phyloP scores from a whole-genome alignment of 352 stramenopile genomes.

The Phytophthora colocasiae region DNA sequence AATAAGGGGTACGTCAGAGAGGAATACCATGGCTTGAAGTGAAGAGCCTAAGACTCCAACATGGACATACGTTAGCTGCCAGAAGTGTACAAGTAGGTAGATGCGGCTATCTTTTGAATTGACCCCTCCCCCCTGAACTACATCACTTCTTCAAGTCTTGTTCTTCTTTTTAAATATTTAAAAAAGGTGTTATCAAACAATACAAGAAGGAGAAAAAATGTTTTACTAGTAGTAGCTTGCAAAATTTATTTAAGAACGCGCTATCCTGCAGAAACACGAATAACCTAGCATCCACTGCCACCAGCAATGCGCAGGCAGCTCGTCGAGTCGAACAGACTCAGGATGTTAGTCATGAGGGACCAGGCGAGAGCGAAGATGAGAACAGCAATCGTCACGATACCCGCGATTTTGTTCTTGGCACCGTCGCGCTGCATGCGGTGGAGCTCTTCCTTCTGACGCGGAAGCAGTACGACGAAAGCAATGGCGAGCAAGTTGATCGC shows the following conservation, averaged over 20 bases:
- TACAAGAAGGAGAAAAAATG: neutral
- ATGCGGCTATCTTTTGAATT: slow-evolving; percentile 21
- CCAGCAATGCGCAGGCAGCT: slow-evolving; percentile 61
- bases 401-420: slow-evolving; percentile 42
- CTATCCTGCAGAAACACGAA: neutral
- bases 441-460: slow-evolving; percentile 61
- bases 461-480: slow-evolving; percentile 55
- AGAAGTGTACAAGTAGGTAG: neutral
- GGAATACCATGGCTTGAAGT: slow-evolving; percentile 23
- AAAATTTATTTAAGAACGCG: slow-evolving; percentile 21
- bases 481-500: slow-evolving; percentile 54
- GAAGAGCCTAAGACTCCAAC: slow-evolving; percentile 15
- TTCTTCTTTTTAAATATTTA: neutral
- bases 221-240: slow-evolving; percentile 8
- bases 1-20: slow-evolving; percentile 10
- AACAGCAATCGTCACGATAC: slow-evolving; percentile 40
- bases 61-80: slow-evolving; percentile 10
- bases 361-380: slow-evolving; percentile 56
- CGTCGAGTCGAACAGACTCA: slow-evolving; percentile 63
- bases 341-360: slow-evolving; percentile 71
- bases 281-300: slow-evolving; percentile 33
- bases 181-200: neutral
- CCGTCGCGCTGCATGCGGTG: slow-evolving; percentile 53
- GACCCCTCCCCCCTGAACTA: no score
- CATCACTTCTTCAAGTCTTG: no score